These are phyloP conservation scores for Suhomyces bokatorum DNA, from an alignment of 1,139 yeast species.

Conservation along the genomic window DNA sequence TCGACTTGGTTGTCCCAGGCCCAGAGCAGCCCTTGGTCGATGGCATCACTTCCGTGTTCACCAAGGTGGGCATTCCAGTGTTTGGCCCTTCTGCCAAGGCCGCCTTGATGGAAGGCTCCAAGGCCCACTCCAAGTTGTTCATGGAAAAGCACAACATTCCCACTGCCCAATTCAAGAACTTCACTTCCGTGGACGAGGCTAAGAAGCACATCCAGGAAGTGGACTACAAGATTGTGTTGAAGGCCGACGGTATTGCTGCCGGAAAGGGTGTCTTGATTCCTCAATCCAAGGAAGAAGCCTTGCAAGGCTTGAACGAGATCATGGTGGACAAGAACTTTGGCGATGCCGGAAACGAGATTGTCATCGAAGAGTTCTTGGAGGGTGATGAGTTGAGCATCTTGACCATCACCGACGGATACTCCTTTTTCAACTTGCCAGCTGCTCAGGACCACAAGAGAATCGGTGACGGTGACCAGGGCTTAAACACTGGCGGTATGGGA, in stretches of 20 bases:
- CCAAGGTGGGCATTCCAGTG: constrained; percentile 83
- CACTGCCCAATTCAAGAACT: constrained; percentile 86
- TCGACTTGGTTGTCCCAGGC: constrained; percentile 88
- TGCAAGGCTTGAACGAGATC: constrained; percentile 77
- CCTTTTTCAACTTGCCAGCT: constrained; percentile 87
- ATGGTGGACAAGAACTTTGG: constrained; percentile 93
- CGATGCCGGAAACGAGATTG: constrained; percentile 92
- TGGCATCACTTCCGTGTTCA: constrained; percentile 75
- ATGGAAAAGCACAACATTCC: constrained; percentile 93
- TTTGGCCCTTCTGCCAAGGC: constrained; percentile 94
- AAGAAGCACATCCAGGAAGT: constrained; percentile 63
- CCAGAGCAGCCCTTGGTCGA: constrained; percentile 99
- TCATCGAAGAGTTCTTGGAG: constrained; percentile 91
- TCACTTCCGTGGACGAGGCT: constrained; percentile 75
- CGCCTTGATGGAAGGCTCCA: constrained; percentile 95
- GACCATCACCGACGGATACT: constrained; percentile 92
- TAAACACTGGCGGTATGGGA: constrained; percentile 99
- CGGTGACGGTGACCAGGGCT: constrained; percentile 90
- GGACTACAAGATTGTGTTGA: constrained; percentile 81
- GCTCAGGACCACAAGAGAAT: constrained; percentile 98
- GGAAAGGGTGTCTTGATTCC: constrained; percentile 99
- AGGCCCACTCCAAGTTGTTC: constrained; percentile 89
- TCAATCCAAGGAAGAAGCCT: constrained; percentile 77
- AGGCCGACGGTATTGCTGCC: constrained; percentile 98
- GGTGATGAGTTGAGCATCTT: constrained; percentile 96